Evolutionary conservation across 2,329 filamentous ascomycete species (phyloP).

Genomic region (Aspergillus ustus): DNA sequence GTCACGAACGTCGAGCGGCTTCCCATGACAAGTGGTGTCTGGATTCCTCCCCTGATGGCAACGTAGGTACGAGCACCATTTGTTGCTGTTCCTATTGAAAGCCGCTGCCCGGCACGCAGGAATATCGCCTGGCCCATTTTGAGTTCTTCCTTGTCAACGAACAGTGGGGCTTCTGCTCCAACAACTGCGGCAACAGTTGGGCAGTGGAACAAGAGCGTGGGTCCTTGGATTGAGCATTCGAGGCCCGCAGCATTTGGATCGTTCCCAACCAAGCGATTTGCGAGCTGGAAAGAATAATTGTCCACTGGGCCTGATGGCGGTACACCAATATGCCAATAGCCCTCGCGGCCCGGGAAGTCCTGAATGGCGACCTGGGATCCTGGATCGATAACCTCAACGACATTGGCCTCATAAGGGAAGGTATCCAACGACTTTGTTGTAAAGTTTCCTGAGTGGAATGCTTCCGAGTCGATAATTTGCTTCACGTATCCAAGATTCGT

Average conservation of each 20-base stretch:
- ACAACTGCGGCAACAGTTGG: neutral
- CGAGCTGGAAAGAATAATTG: constrained; percentile 7
- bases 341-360: constrained; percentile 1
- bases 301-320: constrained; percentile 9
- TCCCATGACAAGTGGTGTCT: constrained; percentile 5
- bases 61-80: constrained; percentile 9
- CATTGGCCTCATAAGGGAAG: constrained; percentile 1
- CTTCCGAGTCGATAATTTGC: neutral
- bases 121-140: constrained; percentile 1
- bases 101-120: neutral
- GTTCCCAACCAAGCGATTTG: constrained; percentile 2
- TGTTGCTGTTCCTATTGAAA: constrained; percentile 1
- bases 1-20: constrained; percentile 2
- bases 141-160: neutral
- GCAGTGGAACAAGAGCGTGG: constrained; percentile 9
- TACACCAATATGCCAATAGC: constrained; percentile 7
- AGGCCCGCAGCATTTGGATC: constrained; percentile 4
- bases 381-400: constrained; percentile 6
- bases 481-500: constrained; percentile 11
- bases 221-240: constrained; percentile 9
- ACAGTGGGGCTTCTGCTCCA: neutral
- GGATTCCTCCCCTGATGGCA: constrained; percentile 4
- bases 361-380: constrained; percentile 1
- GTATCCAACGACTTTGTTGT: constrained; percentile 10
- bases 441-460: neutral